Evolutionary conservation across 2,329 filamentous ascomycete species (phyloP).

Genomic region (Epichloe hybrida): DNA sequence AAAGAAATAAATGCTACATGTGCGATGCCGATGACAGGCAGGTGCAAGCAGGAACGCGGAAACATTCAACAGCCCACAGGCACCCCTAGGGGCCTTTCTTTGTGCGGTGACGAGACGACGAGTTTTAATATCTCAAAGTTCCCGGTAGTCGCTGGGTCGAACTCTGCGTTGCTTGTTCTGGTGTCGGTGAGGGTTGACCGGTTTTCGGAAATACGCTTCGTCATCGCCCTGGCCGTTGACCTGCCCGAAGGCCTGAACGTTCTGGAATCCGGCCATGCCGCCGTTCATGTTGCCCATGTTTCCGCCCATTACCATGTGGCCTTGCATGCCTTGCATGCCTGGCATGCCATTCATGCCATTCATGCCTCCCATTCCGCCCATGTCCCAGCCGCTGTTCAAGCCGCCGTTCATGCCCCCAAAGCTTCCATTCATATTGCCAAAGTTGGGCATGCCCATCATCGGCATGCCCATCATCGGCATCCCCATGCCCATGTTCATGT

Average conservation of each 20-base stretch:
- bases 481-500: constrained; percentile 11
- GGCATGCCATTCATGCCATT: background rate
- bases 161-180: constrained; percentile 68
- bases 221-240: constrained; percentile 53
- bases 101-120: background rate
- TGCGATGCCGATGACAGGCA: background rate
- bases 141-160: constrained; percentile 80
- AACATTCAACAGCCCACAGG: too few species aligned
- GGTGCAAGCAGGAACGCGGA: too few species aligned
- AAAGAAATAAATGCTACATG: background rate
- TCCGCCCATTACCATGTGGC: constrained; percentile 8
- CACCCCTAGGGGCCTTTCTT: background rate
- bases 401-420: constrained; percentile 4
- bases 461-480: constrained; percentile 18
- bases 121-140: constrained; percentile 39
- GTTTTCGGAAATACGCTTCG: constrained; percentile 88
- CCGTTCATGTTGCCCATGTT: constrained; percentile 15
- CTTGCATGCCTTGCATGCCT: constrained; percentile 6
- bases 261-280: constrained; percentile 20
- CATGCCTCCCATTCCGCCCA: constrained; percentile 4
- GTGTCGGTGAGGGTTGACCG: constrained; percentile 85
- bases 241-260: constrained; percentile 28
- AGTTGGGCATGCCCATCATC: constrained; percentile 14
- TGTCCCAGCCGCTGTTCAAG: constrained; percentile 9
- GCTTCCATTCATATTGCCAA: constrained; percentile 6